Conservation (phyloP, 2,329 filamentous ascomycete species). For the Cordyceps cateniannulata region DNA sequence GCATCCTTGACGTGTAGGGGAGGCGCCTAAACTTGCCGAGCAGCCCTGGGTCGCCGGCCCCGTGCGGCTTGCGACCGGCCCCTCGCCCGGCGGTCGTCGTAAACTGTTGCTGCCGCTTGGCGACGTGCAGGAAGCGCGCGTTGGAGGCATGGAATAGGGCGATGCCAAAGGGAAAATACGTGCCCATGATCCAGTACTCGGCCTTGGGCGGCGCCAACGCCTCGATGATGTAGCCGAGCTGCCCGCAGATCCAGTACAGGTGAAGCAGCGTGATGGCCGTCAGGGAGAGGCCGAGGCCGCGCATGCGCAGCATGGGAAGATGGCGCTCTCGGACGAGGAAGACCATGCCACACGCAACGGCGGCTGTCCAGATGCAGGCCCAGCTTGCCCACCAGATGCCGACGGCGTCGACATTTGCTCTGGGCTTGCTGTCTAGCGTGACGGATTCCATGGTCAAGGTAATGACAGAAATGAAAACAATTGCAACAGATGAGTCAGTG, state of each 20-base stretch:
- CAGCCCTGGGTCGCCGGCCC: slow-evolving; percentile 18
- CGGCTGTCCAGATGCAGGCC: slow-evolving; percentile 26
- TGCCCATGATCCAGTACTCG: slow-evolving; percentile 61
- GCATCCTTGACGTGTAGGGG: slow-evolving; percentile 38
- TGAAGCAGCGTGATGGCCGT: slow-evolving; percentile 33
- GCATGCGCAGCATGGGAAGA: slow-evolving; percentile 31
- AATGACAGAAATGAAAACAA: too few relatives aligned
- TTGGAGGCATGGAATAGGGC: slow-evolving; percentile 61
- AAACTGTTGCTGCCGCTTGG: slow-evolving; percentile 39
- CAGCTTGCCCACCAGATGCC: slow-evolving; percentile 30
- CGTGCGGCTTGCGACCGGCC: slow-evolving; percentile 10
- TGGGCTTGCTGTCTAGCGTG: slow-evolving; percentile 16
- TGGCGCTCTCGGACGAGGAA: slow-evolving; percentile 31
- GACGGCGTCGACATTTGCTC: slow-evolving; percentile 20
- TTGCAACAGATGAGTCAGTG: too few relatives aligned
- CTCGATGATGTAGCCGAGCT: slow-evolving; percentile 31
- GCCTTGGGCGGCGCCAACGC: slow-evolving; percentile 37
- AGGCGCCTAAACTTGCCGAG: slow-evolving; percentile 26
- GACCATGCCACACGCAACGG: slow-evolving; percentile 31
- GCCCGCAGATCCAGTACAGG: slow-evolving; percentile 34
- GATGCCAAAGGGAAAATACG: slow-evolving; percentile 57
- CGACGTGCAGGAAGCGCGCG: slow-evolving; percentile 51
- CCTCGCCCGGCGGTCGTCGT: slow-evolving; percentile 10
- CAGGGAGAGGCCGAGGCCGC: slow-evolving; percentile 34
- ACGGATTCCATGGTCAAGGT: slow-evolving; percentile 20